A percentile compares a stretch with the other conserved stretches of the same genome.
These are phyloP conservation scores for Aethionema arabicum DNA, from an alignment of 345 rosid species.

Conservation along the genomic window DNA sequence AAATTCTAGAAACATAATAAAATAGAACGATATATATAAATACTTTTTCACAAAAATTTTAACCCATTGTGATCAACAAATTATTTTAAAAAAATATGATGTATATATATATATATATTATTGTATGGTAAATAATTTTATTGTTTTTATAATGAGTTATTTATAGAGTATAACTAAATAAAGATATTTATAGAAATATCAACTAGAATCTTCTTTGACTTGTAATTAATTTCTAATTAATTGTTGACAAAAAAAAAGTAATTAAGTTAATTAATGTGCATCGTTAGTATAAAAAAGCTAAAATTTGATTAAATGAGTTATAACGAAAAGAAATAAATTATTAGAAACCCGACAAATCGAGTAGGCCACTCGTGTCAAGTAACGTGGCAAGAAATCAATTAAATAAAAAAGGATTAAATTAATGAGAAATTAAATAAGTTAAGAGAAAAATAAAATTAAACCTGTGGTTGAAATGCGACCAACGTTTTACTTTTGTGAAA, in stretches of 20 bases:
- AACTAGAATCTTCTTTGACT: constrained; percentile 28
- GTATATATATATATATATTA: too few relatives aligned
- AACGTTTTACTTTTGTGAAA: constrained; percentile 33
- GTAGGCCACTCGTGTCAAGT: constrained; percentile 28
- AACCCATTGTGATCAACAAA: too few relatives aligned
- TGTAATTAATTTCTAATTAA: background rate
- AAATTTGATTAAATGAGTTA: constrained; percentile 10
- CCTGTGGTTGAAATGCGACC: constrained; percentile 17
- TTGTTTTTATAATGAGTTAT: background rate
- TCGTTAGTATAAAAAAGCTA: constrained; percentile 1
- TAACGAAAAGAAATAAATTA: background rate
- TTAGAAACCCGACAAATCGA: constrained; percentile 26
- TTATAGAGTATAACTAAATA: background rate
- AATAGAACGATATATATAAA: too few relatives aligned
- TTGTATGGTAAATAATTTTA: background rate
- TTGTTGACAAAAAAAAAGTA: background rate
- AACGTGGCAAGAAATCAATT: constrained; percentile 16
- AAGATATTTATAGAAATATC: background rate
- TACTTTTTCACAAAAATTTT: too few relatives aligned
- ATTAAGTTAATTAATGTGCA: constrained; percentile 21
- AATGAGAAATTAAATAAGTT: background rate
- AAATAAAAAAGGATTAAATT: background rate
- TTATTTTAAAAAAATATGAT: too few relatives aligned
- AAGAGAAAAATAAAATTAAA: background rate
- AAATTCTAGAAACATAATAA: too few relatives aligned